A percentile compares a stretch with the other conserved stretches of the same genome.
These are phyloP conservation scores for Vickermania ingenoplastis DNA, from an alignment of 208 protist genomes.

Conservation along the genomic window DNA sequence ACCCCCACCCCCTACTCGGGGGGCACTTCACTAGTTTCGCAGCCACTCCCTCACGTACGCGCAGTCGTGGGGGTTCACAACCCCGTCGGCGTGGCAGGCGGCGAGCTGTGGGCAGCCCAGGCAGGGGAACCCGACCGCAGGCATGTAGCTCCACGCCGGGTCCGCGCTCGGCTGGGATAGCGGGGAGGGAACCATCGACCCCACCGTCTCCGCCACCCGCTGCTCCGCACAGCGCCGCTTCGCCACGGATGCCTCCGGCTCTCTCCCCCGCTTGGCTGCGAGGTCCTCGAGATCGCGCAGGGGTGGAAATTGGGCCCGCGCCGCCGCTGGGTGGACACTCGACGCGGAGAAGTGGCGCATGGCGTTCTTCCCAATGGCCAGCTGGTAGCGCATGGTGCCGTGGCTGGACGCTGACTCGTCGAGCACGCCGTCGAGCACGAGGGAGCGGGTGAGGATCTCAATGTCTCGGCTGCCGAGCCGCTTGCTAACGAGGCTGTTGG, in stretches of 20 bases:
- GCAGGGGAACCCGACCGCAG: constrained; percentile 65
- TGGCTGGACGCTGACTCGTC: constrained; percentile 20
- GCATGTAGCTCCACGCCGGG: constrained; percentile 50
- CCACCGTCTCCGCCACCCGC: neutral
- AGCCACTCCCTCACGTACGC: constrained; percentile 34
- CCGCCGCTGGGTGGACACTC: neutral
- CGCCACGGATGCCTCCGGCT: too few relatives aligned
- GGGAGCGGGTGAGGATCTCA: constrained; percentile 44
- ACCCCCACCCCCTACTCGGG: neutral
- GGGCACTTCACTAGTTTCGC: too few relatives aligned
- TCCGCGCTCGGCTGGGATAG: neutral
- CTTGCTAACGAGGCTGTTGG: constrained; percentile 3
- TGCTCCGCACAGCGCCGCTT: too few relatives aligned
- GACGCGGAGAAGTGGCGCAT: neutral
- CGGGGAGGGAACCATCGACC: neutral
- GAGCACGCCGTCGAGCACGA: constrained; percentile 67
- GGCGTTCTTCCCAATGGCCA: constrained; percentile 1
- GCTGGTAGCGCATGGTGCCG: neutral
- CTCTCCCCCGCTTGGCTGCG: too few relatives aligned
- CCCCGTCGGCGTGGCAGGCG: constrained; percentile 31
- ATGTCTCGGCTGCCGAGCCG: constrained; percentile 29
- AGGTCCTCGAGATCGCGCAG: too few relatives aligned
- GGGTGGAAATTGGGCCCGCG: too few relatives aligned
- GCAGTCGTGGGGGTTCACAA: constrained; percentile 36
- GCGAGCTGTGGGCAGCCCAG: constrained; percentile 64